Percentiles rank a stretch among this genome's conserved stretches.
Evolutionary conservation across 192 early-diverging fungal species (phyloP).

Genomic region (Rhizoclosmatium globosum): DNA sequence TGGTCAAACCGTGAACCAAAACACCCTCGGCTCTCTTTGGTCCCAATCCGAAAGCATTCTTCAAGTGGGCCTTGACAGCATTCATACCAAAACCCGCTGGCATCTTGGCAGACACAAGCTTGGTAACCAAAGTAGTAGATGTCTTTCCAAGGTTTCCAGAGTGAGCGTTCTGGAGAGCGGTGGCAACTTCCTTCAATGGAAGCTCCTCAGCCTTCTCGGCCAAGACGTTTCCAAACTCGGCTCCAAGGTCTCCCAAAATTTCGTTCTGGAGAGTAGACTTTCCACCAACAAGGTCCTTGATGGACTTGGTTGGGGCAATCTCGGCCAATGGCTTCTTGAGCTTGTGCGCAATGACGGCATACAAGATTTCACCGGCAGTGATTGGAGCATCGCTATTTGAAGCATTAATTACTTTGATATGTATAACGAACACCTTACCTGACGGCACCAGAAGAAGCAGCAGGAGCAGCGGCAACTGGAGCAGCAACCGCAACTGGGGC

Average conservation of each 20-base stretch:
- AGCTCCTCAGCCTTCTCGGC: conserved; percentile 94
- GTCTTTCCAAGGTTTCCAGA: conserved; percentile 85
- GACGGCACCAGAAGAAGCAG: conserved; percentile 54
- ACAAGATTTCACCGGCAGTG: conserved; percentile 83
- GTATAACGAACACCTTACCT: conserved; percentile 34
- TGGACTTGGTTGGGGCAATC: conserved; percentile 77
- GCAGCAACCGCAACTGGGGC: conserved; percentile 64
- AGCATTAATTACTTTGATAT: not conserved
- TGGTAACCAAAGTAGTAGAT: conserved; percentile 73
- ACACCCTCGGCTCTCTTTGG: conserved; percentile 76
- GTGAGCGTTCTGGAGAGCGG: conserved; percentile 67
- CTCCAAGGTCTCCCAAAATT: conserved; percentile 92
- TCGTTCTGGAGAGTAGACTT: conserved; percentile 98
- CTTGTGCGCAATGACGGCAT: conserved; percentile 88
- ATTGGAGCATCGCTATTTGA: conserved; percentile 72
- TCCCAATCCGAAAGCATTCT: conserved; percentile 77
- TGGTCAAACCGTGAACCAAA: conserved; percentile 79
- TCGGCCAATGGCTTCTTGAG: conserved; percentile 84
- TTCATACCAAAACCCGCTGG: conserved; percentile 88
- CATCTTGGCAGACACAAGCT: conserved; percentile 89
- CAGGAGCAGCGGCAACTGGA: conserved; percentile 60
- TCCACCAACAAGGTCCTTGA: conserved; percentile 94
- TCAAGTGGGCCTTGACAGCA: conserved; percentile 78
- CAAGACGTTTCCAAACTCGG: conserved; percentile 83
- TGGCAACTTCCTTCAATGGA: conserved; percentile 82